Evolutionary conservation across 1,284 basidiomycete species (phyloP).

Genomic region (Trametes hirsuta): DNA sequence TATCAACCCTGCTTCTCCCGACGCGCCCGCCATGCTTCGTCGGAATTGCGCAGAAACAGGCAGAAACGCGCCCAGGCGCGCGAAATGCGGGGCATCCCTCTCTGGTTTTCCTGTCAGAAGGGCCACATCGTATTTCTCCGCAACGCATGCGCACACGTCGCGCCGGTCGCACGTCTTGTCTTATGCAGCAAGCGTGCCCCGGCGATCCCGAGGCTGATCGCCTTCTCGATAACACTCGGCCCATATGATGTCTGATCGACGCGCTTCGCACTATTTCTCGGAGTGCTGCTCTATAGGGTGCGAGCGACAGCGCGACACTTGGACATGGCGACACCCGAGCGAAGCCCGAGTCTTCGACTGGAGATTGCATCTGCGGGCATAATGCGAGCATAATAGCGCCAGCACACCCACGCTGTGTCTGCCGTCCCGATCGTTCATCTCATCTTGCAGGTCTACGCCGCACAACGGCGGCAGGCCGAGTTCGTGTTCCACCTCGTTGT

Average conservation of each 20-base stretch:
- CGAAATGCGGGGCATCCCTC: background rate
- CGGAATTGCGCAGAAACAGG: background rate
- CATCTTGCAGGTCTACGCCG: background rate
- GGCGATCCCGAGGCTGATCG: conserved; percentile 3
- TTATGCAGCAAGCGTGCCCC: conserved; percentile 5
- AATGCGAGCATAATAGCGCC: conserved; percentile 1
- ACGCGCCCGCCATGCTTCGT: background rate
- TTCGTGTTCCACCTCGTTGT: no score
- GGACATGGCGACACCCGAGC: background rate
- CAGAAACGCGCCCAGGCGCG: background rate
- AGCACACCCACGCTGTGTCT: background rate
- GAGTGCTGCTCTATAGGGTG: background rate
- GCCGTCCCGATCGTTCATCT: background rate
- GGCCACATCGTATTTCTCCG: background rate
- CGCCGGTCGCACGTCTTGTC: background rate
- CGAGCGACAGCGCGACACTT: background rate
- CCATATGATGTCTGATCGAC: conserved; percentile 4
- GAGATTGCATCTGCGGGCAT: background rate
- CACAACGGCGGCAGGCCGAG: no score
- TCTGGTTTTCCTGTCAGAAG: background rate
- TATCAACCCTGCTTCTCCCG: background rate
- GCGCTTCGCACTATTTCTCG: background rate
- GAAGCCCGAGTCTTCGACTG: background rate
- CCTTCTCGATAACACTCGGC: conserved; percentile 6
- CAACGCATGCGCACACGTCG: background rate